Evolutionary conservation across 2,329 filamentous ascomycete genomes (phyloP).

Genomic region (Aspergillus persii): DNA sequence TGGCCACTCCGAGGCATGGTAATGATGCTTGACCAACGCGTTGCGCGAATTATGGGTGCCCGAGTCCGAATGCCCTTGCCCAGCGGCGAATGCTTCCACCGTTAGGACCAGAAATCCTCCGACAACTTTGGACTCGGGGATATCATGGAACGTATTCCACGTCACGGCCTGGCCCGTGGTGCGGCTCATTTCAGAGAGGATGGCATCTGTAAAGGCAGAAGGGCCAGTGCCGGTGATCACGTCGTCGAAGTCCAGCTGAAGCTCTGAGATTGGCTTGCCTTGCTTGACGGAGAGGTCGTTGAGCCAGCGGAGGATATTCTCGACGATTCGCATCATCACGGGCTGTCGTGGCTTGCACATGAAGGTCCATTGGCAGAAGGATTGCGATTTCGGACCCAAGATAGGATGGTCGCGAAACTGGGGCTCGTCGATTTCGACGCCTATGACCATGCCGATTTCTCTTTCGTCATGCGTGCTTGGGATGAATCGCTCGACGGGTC

Average conservation of each 20-base stretch:
- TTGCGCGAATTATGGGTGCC: constrained; percentile 66
- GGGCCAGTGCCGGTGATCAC: constrained; percentile 72
- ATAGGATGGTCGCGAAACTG: constrained; percentile 63
- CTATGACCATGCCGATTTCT: constrained; percentile 64
- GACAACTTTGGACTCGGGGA: constrained; percentile 65
- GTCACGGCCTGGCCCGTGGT: constrained; percentile 48
- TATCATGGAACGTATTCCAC: constrained; percentile 65
- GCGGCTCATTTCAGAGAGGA: constrained; percentile 63
- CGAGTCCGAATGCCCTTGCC: constrained; percentile 70
- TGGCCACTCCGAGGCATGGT: constrained; percentile 70
- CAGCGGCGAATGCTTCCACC: constrained; percentile 70
- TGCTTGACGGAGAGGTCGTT: constrained; percentile 59
- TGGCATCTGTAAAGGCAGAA: constrained; percentile 65
- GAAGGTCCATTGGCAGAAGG: constrained; percentile 75
- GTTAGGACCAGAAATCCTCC: constrained; percentile 65
- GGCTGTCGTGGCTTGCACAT: constrained; percentile 66
- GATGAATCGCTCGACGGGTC: constrained; percentile 57
- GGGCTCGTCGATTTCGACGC: constrained; percentile 69
- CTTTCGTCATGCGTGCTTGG: constrained; percentile 62
- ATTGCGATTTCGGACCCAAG: constrained; percentile 65
- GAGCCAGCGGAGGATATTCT: constrained; percentile 67
- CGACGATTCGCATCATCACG: constrained; percentile 66
- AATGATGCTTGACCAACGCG: constrained; percentile 71
- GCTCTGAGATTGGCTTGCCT: constrained; percentile 56
- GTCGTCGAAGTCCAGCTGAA: constrained; percentile 69